Evolutionary conservation across 139 green algal species (phyloP), one percentile per base, ranked within the genome.

Genomic region (Coccomyxa sp.): DNA sequence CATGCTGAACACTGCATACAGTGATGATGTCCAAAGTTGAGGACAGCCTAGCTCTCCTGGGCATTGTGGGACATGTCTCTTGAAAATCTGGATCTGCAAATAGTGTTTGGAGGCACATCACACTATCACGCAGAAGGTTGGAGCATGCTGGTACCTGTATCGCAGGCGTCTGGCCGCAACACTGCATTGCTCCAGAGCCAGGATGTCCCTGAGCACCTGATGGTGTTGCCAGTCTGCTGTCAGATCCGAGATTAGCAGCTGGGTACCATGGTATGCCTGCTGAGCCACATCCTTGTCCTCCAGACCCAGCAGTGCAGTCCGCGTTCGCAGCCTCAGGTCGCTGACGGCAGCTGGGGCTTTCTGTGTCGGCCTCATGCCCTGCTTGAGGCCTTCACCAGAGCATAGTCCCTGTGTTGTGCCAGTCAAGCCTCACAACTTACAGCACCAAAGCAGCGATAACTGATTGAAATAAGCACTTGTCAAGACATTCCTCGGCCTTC

Each of bases 221-320:
- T 72, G 44, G 33, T 75, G 29, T 14, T 80, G 64, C 39, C 38
- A 50, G 18, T 36, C n/a, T 24, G 64, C 37, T n/a, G 18, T 27
- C 37, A 71, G 71, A 22, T 72, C 39, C 8, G 58, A 34, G 27
- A 71, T 40, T 8, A 75, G 54, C 31, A 58, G 64, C n/a, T 75
- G 64, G 18, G 75, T 12, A 33, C 76, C 76, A 36, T 16, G 54
- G 6, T 69, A 31, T 41, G 76, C 37, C 38, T 80, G 76, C 7
- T 31, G 74, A n/a, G 64, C 70, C 29, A 80, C 12, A 31, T 80
- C 76, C 8, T 75, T 75, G 76, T 75, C 76, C 29, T 80, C 76
- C 4, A 80, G 39, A 39, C 71, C 71, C 29, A 75, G 64, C 58
- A 80, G 54, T 18, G 76, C 55, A 16, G 76, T 80, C n/a, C 76